Evolutionary conservation across 345 rosid genomes (phyloP), one percentile per base, ranked within the genome.

Genomic region (Anastatica hierochuntica): DNA sequence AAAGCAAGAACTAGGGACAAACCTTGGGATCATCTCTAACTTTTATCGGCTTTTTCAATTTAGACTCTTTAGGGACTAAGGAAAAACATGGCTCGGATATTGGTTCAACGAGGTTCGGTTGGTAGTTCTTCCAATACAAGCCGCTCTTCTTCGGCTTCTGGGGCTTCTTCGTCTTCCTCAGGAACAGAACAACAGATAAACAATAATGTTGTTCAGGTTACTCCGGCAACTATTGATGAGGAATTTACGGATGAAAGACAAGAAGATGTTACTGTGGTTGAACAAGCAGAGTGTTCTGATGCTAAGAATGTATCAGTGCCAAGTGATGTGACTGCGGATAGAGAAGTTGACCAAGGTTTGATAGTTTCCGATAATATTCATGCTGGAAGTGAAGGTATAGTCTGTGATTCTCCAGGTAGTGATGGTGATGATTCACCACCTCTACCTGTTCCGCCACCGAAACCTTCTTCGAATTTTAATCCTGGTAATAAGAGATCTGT

Each of bases 1-100:
- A 87, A 81, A 81, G 98, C 92, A 71, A 82, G 95, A 69, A 74
- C 92, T 0, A 87, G 95, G 6, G 82, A 82, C 27, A 90, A 90
- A 78, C 77, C 79, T 58, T 64, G 74, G 77, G 31, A 45, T 52
- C 61, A 48, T 74, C 62, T 68, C 69, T 59, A 51, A 35, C 13
- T 30, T 58, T 77, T 70, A n/a, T n/a, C n/a, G n/a, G n/a, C n/a
- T n/a, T n/a, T n/a, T n/a, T n/a, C n/a, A n/a, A n/a, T 14, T 19
- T 44, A 59, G 31, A 19, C 42, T 41, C n/a, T 36, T 54, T 56
- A 41, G 15, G 10, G 64, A 57, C 36, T 46, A 34, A 49, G 48
- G 56, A 21, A 44, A 5, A 29, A 29, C 19, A 94, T 94, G 99
- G 84, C 99, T 70, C 85, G 99, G 58, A 79, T 94, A 60, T 69